A percentile compares a stretch with the other conserved stretches of the same genome.
Conservation (phyloP, 2,329 filamentous ascomycete species). For the Phoma sp. region DNA sequence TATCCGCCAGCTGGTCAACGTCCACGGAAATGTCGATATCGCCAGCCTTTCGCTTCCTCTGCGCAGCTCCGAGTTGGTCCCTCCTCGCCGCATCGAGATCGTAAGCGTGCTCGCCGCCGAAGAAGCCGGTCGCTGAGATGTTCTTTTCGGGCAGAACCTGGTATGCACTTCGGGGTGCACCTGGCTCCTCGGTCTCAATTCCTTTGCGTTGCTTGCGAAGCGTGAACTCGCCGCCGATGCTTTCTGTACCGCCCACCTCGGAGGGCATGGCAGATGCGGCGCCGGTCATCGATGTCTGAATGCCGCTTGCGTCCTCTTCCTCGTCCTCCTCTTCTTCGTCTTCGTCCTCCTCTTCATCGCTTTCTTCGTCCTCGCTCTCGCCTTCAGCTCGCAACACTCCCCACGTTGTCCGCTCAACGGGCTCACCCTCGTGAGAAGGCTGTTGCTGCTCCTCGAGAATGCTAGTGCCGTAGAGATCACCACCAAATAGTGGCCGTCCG, state of each 20-base stretch:
- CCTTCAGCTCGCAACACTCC: conserved; percentile 85
- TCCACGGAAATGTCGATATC: conserved; percentile 95
- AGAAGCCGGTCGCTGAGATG: conserved; percentile 88
- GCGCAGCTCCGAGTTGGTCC: conserved; percentile 78
- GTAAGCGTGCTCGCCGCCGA: conserved; percentile 92
- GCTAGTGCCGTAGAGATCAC: conserved; percentile 88
- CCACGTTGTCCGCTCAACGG: conserved; percentile 88
- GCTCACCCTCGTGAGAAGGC: conserved; percentile 67
- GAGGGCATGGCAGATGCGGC: conserved; percentile 81
- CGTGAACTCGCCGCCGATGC: conserved; percentile 85
- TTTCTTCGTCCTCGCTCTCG: conserved; percentile 72
- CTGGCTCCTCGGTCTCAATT: conserved; percentile 85
- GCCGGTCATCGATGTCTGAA: conserved; percentile 72
- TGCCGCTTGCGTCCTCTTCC: conserved; percentile 63
- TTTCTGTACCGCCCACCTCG: conserved; percentile 78
- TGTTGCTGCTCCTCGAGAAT: conserved; percentile 68
- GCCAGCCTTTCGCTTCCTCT: conserved; percentile 87
- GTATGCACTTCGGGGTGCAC: conserved; percentile 77
- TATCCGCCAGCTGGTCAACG: conserved; percentile 76
- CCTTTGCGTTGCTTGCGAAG: conserved; percentile 82
- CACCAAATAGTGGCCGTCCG: conserved; percentile 88
- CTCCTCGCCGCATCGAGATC: conserved; percentile 71
- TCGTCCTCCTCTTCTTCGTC: conserved; percentile 75
- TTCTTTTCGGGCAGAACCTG: conserved; percentile 90
- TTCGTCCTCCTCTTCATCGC: conserved; percentile 64